Conservation (phyloP, 768 basidiomycete species). For the Rhodosporidiobolus sp. region DNA sequence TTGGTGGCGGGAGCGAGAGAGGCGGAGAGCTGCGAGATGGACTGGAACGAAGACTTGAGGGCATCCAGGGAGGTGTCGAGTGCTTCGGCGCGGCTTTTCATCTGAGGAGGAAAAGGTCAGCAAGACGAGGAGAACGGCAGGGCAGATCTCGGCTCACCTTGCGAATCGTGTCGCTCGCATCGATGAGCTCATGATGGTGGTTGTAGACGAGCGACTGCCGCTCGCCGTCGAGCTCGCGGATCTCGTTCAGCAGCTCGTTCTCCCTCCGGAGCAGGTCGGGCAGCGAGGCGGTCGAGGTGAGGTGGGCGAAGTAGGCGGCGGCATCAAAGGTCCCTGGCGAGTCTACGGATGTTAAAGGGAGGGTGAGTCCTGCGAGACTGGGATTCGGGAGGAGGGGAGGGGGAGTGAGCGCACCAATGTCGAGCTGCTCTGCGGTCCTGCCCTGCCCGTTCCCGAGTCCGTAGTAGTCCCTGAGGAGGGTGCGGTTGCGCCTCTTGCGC, state of each 20-base stretch:
- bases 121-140: not conserved
- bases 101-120: slow-evolving; percentile 53
- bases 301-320: not conserved
- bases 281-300: slow-evolving; percentile 25
- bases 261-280: slow-evolving; percentile 65
- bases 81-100: slow-evolving; percentile 81
- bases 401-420: slow-evolving; percentile 51
- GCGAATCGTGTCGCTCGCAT: slow-evolving; percentile 86
- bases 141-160: slow-evolving; percentile 56
- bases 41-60: slow-evolving; percentile 50
- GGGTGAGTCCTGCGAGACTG: slow-evolving; percentile 46
- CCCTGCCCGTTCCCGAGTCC: slow-evolving; percentile 71
- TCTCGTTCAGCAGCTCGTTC: slow-evolving; percentile 78
- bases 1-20: slow-evolving; percentile 21
- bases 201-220: slow-evolving; percentile 89
- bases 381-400: not conserved
- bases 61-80: slow-evolving; percentile 79
- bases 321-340: slow-evolving; percentile 14
- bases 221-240: slow-evolving; percentile 79
- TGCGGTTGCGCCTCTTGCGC: slow-evolving; percentile 63
- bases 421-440: slow-evolving; percentile 66
- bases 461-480: slow-evolving; percentile 80
- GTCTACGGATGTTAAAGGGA: not conserved
- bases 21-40: slow-evolving; percentile 41
- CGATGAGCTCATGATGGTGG: slow-evolving; percentile 91